phyloP scores from a whole-genome alignment of 176 grass and related monocot species.

The Oryza brachyantha region DNA sequence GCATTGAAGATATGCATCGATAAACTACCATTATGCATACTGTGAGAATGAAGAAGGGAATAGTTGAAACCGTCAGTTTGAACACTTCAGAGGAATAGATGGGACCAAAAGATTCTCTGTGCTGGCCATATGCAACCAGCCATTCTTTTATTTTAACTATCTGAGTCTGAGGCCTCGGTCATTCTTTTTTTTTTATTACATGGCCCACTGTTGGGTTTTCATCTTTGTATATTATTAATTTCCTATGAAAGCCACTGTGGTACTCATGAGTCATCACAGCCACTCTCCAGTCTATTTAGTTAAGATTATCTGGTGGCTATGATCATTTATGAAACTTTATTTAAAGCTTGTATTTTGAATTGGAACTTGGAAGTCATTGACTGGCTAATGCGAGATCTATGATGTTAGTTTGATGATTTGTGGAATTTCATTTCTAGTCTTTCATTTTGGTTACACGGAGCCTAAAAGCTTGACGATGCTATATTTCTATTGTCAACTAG shows the following conservation, averaged over 20 bases:
- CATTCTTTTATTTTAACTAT: slow-evolving; percentile 21
- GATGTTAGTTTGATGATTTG: no score
- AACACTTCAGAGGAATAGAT: slow-evolving; percentile 14
- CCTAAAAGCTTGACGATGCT: neutral
- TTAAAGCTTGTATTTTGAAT: neutral
- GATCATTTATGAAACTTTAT: neutral
- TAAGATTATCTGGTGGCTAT: neutral
- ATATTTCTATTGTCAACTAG: neutral
- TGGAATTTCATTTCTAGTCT: neutral
- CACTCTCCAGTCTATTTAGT: neutral
- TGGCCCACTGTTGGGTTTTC: slow-evolving; percentile 20
- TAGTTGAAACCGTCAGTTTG: slow-evolving; percentile 18
- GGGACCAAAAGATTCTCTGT: slow-evolving; percentile 31
- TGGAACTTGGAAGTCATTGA: neutral
- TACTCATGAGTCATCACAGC: neutral
- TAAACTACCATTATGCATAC: neutral
- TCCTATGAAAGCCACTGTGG: neutral
- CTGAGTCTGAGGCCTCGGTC: neutral
- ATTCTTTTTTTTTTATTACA: slow-evolving; percentile 4
- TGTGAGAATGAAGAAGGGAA: neutral
- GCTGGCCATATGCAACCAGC: slow-evolving; percentile 41
- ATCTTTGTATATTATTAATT: neutral
- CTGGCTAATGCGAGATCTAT: neutral
- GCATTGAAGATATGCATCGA: neutral
- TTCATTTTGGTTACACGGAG: neutral